Evolutionary conservation across 140 eudicot species (phyloP).

Genomic region (Flaveria floridana): DNA sequence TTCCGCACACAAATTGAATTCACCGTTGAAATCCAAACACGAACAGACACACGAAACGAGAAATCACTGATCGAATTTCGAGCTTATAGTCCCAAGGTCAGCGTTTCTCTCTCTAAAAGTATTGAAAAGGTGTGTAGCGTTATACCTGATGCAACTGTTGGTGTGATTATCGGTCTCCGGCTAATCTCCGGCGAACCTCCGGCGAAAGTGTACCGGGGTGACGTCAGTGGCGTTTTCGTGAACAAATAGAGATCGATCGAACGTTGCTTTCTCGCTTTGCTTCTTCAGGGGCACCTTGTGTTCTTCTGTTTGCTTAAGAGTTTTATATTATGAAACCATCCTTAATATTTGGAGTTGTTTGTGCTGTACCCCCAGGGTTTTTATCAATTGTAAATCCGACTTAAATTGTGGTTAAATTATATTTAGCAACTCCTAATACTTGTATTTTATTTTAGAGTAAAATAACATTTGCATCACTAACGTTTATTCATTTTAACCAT

Average conservation of each 20-base stretch:
- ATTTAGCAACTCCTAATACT: background rate
- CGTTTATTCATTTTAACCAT: no score
- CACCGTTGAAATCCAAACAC: slow-evolving; percentile 17
- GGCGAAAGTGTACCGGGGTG: slow-evolving; percentile 19
- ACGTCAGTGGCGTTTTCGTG: slow-evolving; percentile 16
- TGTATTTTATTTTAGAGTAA: no score
- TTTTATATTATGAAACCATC: background rate
- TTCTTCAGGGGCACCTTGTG: slow-evolving; percentile 34
- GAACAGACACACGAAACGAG: background rate
- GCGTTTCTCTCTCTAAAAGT: slow-evolving; percentile 27
- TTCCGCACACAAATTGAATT: slow-evolving; percentile 26
- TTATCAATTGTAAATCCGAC: background rate
- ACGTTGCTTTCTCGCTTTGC: slow-evolving; percentile 43
- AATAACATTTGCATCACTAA: no score
- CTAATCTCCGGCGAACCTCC: background rate
- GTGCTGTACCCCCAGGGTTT: background rate
- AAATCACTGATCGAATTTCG: slow-evolving; percentile 12
- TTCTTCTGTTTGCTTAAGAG: slow-evolving; percentile 16
- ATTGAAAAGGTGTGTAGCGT: slow-evolving; percentile 9
- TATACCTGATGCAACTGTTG: slow-evolving; percentile 27
- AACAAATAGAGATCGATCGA: slow-evolving; percentile 42
- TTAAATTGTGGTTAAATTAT: background rate
- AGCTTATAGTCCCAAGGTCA: slow-evolving; percentile 13
- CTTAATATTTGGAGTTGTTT: slow-evolving; percentile 9
- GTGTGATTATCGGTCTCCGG: slow-evolving; percentile 17